Conservation (phyloP, 495 filamentous ascomycete genomes). For the Hypoxylon subgilvum region DNA sequence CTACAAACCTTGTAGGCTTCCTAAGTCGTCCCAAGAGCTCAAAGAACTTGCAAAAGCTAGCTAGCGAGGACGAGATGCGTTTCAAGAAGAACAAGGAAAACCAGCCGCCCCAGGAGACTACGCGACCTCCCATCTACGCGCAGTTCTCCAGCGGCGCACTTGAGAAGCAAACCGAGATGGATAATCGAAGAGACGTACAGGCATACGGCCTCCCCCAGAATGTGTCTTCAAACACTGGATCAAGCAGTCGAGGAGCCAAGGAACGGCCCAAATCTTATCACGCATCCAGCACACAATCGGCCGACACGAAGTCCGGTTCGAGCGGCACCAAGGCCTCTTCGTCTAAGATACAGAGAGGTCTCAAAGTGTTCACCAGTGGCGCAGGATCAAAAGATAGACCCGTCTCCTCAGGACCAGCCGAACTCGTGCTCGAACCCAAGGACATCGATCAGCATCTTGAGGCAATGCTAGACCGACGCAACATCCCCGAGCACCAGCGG, state of each 20-base stretch:
- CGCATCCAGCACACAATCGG: constrained; percentile 41
- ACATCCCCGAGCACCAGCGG: constrained; percentile 90
- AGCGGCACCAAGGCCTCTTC: constrained; percentile 41
- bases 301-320: constrained; percentile 45
- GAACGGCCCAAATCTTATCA: constrained; percentile 42
- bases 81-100: constrained; percentile 80
- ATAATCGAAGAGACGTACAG: constrained; percentile 1
- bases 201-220: background rate
- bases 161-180: constrained; percentile 31
- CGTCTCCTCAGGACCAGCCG: constrained; percentile 36
- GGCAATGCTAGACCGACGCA: constrained; percentile 77
- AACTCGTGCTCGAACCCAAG: constrained; percentile 51
- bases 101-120: constrained; percentile 54
- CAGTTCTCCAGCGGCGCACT: constrained; percentile 63
- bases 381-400: constrained; percentile 43
- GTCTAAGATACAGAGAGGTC: constrained; percentile 40
- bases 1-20: constrained; percentile 74
- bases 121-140: constrained; percentile 76
- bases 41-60: constrained; percentile 57
- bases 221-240: constrained; percentile 14
- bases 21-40: constrained; percentile 65
- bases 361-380: constrained; percentile 50
- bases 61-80: constrained; percentile 44
- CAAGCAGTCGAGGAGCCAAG: constrained; percentile 20
- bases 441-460: constrained; percentile 64